These are phyloP conservation scores for Tieghemostelium lacteum DNA, from an alignment of 78 protist species.

Conservation along the genomic window DNA sequence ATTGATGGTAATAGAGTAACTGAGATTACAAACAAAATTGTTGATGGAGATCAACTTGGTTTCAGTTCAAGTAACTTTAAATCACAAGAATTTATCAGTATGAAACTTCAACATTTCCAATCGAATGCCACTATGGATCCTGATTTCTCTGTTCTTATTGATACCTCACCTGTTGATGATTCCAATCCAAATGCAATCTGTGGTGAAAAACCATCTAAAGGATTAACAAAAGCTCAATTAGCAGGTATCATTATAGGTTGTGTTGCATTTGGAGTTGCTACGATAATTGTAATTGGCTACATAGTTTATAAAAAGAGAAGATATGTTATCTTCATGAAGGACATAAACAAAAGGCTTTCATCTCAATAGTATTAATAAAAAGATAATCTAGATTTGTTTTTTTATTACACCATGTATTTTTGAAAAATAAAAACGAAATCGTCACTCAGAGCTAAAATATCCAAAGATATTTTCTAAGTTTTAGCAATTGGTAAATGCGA, in stretches of 20 bases:
- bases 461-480: too few relatives aligned
- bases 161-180: neutral
- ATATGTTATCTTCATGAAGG: too few relatives aligned
- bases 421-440: too few relatives aligned
- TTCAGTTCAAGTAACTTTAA: neutral
- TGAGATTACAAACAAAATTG: neutral
- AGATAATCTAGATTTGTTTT: too few relatives aligned
- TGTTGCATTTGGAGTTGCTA: neutral
- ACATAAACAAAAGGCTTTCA: too few relatives aligned
- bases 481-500: too few relatives aligned
- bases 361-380: too few relatives aligned
- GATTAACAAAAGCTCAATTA: too few relatives aligned
- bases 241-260: neutral
- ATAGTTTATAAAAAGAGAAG: neutral
- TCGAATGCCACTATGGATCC: slow-evolving; percentile 14
- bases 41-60: too few relatives aligned
- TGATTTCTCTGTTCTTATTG: slow-evolving; percentile 13
- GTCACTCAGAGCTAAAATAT: too few relatives aligned
- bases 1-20: slow-evolving; percentile 3
- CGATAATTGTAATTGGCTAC: neutral
- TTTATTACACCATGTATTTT: too few relatives aligned
- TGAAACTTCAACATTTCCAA: neutral
- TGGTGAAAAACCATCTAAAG: neutral
- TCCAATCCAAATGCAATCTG: neutral
- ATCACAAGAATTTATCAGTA: slow-evolving; percentile 18